Evolutionary conservation across 2,329 filamentous ascomycete genomes (phyloP).

Genomic region (Colletotrichum sansevieriae): DNA sequence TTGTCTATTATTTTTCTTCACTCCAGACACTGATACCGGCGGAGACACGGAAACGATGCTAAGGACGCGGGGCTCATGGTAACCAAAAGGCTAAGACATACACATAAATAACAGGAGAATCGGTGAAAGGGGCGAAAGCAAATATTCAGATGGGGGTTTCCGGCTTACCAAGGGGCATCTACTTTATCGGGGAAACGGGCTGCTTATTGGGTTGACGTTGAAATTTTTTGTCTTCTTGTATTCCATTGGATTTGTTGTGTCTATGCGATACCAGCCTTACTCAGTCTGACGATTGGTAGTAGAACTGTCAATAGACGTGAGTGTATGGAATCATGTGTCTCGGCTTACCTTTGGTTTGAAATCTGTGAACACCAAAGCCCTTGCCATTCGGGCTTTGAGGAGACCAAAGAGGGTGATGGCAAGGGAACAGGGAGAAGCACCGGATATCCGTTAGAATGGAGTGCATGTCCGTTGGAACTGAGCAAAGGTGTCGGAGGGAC

Average conservation of each 20-base stretch:
- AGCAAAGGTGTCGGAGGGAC: no score
- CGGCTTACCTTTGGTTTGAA: no score
- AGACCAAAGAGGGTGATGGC: neutral
- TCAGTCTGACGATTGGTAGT: slow-evolving; percentile 19
- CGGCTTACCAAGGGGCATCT: slow-evolving; percentile 7
- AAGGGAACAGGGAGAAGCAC: neutral
- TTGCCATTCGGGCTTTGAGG: neutral
- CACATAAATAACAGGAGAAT: neutral
- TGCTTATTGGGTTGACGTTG: slow-evolving; percentile 17
- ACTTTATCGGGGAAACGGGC: slow-evolving; percentile 6
- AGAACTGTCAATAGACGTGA: slow-evolving; percentile 40
- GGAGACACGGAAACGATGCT: neutral
- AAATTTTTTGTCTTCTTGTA: slow-evolving; percentile 34
- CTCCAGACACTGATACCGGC: neutral
- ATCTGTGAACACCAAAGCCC: neutral
- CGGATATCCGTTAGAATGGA: slow-evolving; percentile 5
- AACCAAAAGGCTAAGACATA: slow-evolving; percentile 22
- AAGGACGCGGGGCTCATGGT: neutral
- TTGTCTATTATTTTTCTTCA: slow-evolving; percentile 2
- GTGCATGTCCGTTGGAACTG: slow-evolving; percentile 1
- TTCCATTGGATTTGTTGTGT: slow-evolving; percentile 36
- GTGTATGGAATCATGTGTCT: neutral
- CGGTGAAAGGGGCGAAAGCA: slow-evolving; percentile 10
- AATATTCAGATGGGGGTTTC: slow-evolving; percentile 4
- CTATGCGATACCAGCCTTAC: slow-evolving; percentile 38